Evolutionary conservation across 306 rosid genomes (phyloP).

Genomic region (Lathyrus tuberosus): DNA sequence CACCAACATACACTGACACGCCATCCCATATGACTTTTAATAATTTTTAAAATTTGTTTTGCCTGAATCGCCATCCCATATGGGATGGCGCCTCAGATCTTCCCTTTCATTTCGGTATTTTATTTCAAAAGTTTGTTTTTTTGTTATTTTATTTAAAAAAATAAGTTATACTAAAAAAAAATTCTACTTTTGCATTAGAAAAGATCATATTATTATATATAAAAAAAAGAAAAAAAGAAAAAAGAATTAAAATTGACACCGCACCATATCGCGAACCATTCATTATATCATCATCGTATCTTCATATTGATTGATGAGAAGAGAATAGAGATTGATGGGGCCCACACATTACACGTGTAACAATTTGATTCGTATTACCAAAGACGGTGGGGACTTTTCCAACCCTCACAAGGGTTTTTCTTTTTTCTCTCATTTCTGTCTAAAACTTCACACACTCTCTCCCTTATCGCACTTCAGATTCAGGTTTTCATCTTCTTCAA

Average conservation of each 20-base stretch:
- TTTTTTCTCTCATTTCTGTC: not conserved
- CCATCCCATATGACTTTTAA: too few species aligned
- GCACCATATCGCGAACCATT: slow-evolving; percentile 21
- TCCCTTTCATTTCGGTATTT: too few species aligned
- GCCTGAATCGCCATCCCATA: too few species aligned
- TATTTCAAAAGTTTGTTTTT: too few species aligned
- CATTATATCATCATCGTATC: slow-evolving; percentile 10
- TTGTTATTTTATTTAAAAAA: too few species aligned
- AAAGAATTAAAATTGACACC: too few species aligned
- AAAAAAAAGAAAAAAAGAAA: too few species aligned
- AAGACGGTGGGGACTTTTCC: slow-evolving; percentile 17
- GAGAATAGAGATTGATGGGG: slow-evolving; percentile 25
- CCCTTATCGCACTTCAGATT: slow-evolving; percentile 30
- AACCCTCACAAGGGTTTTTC: slow-evolving; percentile 22
- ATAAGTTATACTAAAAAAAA: too few species aligned
- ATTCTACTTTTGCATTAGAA: not conserved
- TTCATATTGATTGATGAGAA: not conserved
- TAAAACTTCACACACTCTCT: not conserved
- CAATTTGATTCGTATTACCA: not conserved
- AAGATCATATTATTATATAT: not conserved
- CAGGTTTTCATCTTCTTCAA: slow-evolving; percentile 34
- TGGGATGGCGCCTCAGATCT: too few species aligned
- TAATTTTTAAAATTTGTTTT: too few species aligned
- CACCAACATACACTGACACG: too few species aligned
- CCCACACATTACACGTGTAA: slow-evolving; percentile 21